These are phyloP conservation scores for Talaromyces sp. DNA, from an alignment of 2,329 filamentous ascomycete genomes.

Conservation along the genomic window DNA sequence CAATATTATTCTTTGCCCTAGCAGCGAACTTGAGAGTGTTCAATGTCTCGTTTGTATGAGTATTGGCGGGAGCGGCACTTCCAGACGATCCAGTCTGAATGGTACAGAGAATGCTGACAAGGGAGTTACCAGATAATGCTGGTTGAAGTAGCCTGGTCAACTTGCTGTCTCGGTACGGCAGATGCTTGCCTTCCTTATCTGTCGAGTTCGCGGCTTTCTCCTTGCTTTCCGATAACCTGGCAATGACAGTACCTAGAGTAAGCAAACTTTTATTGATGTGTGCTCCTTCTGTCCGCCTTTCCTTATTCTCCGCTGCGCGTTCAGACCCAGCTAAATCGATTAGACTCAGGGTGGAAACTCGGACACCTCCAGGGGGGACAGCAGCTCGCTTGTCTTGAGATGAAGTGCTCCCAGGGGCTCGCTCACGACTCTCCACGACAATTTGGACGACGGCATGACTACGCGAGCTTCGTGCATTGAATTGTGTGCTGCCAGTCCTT, in stretches of 20 bases:
- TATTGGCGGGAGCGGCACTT: constrained; percentile 65
- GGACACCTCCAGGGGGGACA: constrained; percentile 78
- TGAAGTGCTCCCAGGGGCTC: constrained; percentile 55
- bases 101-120: constrained; percentile 96
- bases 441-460: constrained; percentile 99
- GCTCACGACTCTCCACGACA: constrained; percentile 92
- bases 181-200: constrained; percentile 84
- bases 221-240: constrained; percentile 82
- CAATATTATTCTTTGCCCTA: constrained; percentile 93
- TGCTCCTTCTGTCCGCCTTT: constrained; percentile 86
- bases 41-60: constrained; percentile 79
- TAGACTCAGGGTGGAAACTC: constrained; percentile 89
- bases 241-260: constrained; percentile 92
- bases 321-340: constrained; percentile 97
- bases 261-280: constrained; percentile 98
- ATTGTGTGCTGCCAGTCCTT: constrained; percentile 89
- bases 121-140: constrained; percentile 84
- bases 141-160: constrained; percentile 88
- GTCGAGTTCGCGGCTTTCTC: constrained; percentile 68
- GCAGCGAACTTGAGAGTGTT: constrained; percentile 97
- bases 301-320: constrained; percentile 90
- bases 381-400: constrained; percentile 62
- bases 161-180: constrained; percentile 97
- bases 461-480: constrained; percentile 92
- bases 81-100: constrained; percentile 81